Conservation (phyloP, 306 rosid genomes). For the Casuarina cunninghamiana region DNA sequence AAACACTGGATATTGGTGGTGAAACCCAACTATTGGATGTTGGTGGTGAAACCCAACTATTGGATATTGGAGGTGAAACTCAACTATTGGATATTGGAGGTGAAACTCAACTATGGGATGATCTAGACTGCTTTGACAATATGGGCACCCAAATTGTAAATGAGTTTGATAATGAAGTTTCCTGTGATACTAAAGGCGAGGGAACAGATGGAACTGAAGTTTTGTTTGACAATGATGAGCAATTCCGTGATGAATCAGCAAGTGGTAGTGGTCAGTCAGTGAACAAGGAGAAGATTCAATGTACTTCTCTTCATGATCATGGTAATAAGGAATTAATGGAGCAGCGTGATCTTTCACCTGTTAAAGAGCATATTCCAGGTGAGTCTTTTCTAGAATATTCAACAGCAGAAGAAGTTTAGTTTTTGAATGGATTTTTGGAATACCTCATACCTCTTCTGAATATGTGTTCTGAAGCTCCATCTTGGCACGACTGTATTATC, state of each 20-base stretch:
- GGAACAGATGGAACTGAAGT: constrained; percentile 49
- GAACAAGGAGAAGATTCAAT: constrained; percentile 21
- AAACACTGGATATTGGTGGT: constrained; percentile 38
- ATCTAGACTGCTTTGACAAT: constrained; percentile 25
- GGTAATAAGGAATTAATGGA: constrained; percentile 24
- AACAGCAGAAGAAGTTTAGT: background rate
- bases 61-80: constrained; percentile 58
- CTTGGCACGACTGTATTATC: background rate
- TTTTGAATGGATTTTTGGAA: background rate
- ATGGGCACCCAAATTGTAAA: constrained; percentile 50
- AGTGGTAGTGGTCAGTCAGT: constrained; percentile 12
- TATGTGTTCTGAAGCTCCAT: constrained; percentile 1
- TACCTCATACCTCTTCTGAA: background rate
- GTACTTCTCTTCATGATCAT: constrained; percentile 5
- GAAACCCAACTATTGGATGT: constrained; percentile 57
- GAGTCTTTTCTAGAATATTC: constrained; percentile 13
- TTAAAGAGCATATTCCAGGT: constrained; percentile 46
- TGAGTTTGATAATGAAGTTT: constrained; percentile 34
- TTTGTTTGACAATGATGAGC: constrained; percentile 41
- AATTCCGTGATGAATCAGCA: constrained; percentile 28
- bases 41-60: constrained; percentile 41
- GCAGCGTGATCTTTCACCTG: constrained; percentile 13
- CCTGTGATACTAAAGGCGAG: constrained; percentile 30
- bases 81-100: constrained; percentile 37
- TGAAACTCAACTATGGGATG: constrained; percentile 54